phyloP scores from a whole-genome alignment of 352 stramenopile species.

The Globisporangium solare region DNA sequence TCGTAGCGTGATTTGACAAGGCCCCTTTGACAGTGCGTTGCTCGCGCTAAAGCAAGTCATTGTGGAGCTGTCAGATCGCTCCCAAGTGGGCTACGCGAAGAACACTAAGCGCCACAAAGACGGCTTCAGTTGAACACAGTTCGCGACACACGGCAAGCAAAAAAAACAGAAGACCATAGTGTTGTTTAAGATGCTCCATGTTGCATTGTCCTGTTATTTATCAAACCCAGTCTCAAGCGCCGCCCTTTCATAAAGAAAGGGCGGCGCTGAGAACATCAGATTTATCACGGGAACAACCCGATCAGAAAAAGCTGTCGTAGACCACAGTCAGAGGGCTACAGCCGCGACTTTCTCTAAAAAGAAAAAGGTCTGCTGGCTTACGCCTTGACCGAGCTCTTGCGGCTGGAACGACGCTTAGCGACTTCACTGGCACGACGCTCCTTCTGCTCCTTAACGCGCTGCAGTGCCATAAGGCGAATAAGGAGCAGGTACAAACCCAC shows the following conservation, averaged over 20 bases:
- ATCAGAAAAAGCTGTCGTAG: conserved; percentile 7
- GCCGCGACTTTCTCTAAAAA: too few species aligned
- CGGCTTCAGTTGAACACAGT: too few species aligned
- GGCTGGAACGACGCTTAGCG: conserved; percentile 97
- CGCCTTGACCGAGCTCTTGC: conserved; percentile 91
- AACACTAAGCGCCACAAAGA: too few species aligned
- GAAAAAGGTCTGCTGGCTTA: conserved; percentile 31
- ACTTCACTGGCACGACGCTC: conserved; percentile 96
- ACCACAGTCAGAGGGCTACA: not conserved
- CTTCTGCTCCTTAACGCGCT: conserved; percentile 98
- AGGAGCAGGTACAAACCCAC: conserved; percentile 74
- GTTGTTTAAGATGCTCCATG: conserved; percentile 11
- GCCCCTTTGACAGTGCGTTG: too few species aligned
- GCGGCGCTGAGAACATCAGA: conserved; percentile 7
- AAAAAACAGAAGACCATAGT: too few species aligned
- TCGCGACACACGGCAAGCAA: too few species aligned
- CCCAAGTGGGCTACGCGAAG: too few species aligned
- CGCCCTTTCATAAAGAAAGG: not conserved
- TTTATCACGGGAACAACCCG: conserved; percentile 6
- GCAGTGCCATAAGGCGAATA: conserved; percentile 93
- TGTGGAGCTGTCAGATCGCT: too few species aligned
- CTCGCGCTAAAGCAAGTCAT: too few species aligned
- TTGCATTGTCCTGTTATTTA: conserved; percentile 28
- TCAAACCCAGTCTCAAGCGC: conserved; percentile 17
- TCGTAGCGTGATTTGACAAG: too few species aligned